These are phyloP conservation scores for Hypsizygus ulmarius DNA, from an alignment of 1,284 basidiomycete genomes.

Conservation along the genomic window DNA sequence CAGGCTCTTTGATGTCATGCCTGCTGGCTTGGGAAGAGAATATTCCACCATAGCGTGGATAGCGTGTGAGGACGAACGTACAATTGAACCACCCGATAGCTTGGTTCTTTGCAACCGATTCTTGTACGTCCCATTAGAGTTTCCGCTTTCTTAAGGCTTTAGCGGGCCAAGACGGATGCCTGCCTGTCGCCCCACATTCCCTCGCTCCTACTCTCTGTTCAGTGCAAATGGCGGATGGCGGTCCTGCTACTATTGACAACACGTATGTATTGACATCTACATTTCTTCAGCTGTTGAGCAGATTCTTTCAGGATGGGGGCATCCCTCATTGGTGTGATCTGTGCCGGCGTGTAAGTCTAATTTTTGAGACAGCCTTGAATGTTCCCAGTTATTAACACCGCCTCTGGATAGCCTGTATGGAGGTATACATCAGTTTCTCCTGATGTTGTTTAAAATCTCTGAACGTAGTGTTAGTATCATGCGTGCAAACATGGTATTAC, in stretches of 20 bases:
- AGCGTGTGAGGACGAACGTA: slow-evolving; percentile 21
- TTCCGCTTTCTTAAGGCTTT: slow-evolving; percentile 21
- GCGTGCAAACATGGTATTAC: slow-evolving; percentile 55
- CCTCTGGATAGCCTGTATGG: slow-evolving; percentile 41
- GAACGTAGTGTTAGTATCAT: slow-evolving; percentile 38
- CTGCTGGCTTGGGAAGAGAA: slow-evolving; percentile 8
- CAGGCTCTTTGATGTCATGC: slow-evolving; percentile 1
- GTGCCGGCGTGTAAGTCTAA: slow-evolving; percentile 41
- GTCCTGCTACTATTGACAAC: slow-evolving; percentile 23
- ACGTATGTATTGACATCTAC: slow-evolving; percentile 22
- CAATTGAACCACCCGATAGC: slow-evolving; percentile 8
- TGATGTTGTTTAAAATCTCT: not conserved
- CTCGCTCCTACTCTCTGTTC: slow-evolving; percentile 1
- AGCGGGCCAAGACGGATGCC: slow-evolving; percentile 11
- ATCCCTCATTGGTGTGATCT: slow-evolving; percentile 46
- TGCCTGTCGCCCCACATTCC: slow-evolving; percentile 10
- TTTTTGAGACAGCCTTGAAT: not conserved
- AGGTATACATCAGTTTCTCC: slow-evolving; percentile 30
- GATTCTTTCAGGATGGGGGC: slow-evolving; percentile 41
- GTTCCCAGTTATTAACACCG: slow-evolving; percentile 7
- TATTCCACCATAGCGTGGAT: slow-evolving; percentile 14
- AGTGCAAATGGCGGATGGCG: slow-evolving; percentile 15
- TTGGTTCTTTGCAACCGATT: slow-evolving; percentile 18
- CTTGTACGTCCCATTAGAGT: slow-evolving; percentile 18
- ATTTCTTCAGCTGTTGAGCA: not conserved